These are phyloP conservation scores for Populus hybrid DNA, from an alignment of 441 rosid species.

Conservation along the genomic window DNA sequence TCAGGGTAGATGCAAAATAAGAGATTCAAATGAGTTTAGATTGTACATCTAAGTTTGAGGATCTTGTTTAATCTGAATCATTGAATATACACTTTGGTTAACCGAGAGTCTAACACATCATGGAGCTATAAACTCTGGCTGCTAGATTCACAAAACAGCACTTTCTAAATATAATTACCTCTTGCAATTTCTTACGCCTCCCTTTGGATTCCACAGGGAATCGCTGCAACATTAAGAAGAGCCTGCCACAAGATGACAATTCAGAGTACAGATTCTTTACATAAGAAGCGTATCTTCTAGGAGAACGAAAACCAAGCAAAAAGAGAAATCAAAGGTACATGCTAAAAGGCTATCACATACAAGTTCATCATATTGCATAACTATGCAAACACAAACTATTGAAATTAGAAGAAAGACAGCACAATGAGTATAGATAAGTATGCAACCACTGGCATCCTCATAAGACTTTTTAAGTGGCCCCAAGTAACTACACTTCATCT, in stretches of 20 bases:
- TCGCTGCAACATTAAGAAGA: slow-evolving; percentile 86
- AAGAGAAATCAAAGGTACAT: neutral
- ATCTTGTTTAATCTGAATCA: neutral
- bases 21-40: neutral
- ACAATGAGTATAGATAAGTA: neutral
- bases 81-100: neutral
- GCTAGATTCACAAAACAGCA: neutral
- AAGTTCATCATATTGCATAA: neutral
- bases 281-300: neutral
- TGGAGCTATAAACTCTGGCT: neutral
- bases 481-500: slow-evolving; percentile 3
- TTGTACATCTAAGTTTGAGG: neutral
- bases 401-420: slow-evolving; percentile 5
- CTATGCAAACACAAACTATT: neutral
- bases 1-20: neutral
- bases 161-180: slow-evolving; percentile 40
- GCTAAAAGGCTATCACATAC: slow-evolving; percentile 1
- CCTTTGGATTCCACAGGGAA: slow-evolving; percentile 97
- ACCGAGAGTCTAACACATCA: neutral
- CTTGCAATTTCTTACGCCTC: slow-evolving; percentile 84
- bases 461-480: neutral
- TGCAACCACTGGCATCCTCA: neutral
- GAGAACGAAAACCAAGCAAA: neutral
- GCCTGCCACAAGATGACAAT: slow-evolving; percentile 43
- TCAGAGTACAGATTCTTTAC: neutral